Evolutionary conservation across 352 stramenopile genomes (phyloP).

Genomic region (Phytophthora idaei): DNA sequence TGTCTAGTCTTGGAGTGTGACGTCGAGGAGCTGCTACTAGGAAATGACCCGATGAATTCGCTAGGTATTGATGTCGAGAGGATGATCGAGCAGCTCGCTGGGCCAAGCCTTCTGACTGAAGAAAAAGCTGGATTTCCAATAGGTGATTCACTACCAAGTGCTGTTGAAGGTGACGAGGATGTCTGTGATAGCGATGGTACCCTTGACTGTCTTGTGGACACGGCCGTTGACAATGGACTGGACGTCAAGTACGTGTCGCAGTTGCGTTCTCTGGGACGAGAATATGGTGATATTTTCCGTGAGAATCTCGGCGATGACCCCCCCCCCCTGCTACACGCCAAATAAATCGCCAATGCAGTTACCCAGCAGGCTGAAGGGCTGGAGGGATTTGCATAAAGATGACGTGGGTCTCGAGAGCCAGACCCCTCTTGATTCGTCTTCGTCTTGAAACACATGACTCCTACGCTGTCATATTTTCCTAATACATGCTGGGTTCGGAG

Average conservation of each 20-base stretch:
- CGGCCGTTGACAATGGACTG: neutral
- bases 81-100: conserved; percentile 12
- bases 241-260: neutral
- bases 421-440: no score
- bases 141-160: neutral
- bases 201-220: neutral
- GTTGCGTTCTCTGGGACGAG: neutral
- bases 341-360: no score
- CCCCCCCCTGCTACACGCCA: neutral
- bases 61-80: conserved; percentile 9
- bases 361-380: no score
- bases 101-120: neutral
- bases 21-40: conserved; percentile 12
- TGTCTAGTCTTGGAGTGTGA: neutral
- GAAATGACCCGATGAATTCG: conserved; percentile 2
- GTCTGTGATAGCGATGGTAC: no score
- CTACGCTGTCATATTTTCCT: no score
- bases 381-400: no score
- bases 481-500: no score
- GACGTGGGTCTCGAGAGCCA: no score
- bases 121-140: conserved; percentile 2
- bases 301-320: neutral
- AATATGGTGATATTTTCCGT: conserved; percentile 6
- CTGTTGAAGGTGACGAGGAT: no score
- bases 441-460: no score